phyloP scores from a whole-genome alignment of 495 filamentous ascomycete species.

The Podospora pseudoanserina region DNA sequence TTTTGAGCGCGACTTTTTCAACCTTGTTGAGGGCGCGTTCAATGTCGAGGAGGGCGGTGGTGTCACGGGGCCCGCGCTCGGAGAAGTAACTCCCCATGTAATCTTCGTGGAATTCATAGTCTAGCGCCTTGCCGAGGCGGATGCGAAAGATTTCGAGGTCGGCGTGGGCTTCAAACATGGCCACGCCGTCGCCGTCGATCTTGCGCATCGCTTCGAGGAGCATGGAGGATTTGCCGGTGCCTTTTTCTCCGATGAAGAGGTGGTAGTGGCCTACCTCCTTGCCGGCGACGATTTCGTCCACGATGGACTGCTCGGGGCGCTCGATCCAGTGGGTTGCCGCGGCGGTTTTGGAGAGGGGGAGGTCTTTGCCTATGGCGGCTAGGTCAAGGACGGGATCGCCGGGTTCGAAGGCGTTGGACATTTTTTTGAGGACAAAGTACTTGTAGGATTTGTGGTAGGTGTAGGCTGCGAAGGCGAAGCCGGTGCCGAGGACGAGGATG shows the following conservation, averaged over 20 bases:
- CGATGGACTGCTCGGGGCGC: slow-evolving; percentile 71
- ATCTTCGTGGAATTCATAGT: slow-evolving; percentile 86
- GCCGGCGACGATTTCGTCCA: slow-evolving; percentile 76
- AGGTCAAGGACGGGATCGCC: slow-evolving; percentile 90
- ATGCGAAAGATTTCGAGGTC: slow-evolving; percentile 94
- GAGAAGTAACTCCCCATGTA: slow-evolving; percentile 95
- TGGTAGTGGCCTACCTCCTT: slow-evolving; percentile 73
- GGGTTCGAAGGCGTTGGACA: slow-evolving; percentile 86
- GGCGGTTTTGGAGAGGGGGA: slow-evolving; percentile 45
- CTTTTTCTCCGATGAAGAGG: slow-evolving; percentile 92
- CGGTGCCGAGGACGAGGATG: slow-evolving; percentile 72
- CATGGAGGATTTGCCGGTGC: slow-evolving; percentile 95
- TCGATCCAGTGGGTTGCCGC: slow-evolving; percentile 75
- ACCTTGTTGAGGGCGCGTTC: slow-evolving; percentile 96
- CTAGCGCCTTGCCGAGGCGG: slow-evolving; percentile 83
- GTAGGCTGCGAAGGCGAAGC: slow-evolving; percentile 70
- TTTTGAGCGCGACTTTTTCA: slow-evolving; percentile 82
- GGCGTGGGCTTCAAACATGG: slow-evolving; percentile 94
- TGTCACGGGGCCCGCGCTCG: slow-evolving; percentile 87
- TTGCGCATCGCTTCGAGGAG: slow-evolving; percentile 90
- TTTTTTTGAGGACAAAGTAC: slow-evolving; percentile 78
- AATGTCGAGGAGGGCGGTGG: slow-evolving; percentile 85
- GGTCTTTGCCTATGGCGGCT: slow-evolving; percentile 64
- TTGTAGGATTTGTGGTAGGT: slow-evolving; percentile 88
- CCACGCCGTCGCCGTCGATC: slow-evolving; percentile 76